Conservation (phyloP, 352 stramenopile genomes). For the Hyaloperonospora brassicae region DNA sequence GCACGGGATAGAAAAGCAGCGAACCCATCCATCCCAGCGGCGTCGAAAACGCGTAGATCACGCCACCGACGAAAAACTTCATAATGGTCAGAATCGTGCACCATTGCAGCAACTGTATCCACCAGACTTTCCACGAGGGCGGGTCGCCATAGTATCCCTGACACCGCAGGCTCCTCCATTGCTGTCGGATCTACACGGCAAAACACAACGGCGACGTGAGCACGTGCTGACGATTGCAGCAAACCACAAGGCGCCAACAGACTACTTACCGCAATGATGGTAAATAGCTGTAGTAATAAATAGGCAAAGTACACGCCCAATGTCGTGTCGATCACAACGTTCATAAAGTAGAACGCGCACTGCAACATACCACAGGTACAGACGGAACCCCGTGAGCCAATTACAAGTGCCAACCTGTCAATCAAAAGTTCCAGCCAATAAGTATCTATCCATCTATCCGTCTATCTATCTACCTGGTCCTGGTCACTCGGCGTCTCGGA, state of each 20-base stretch:
- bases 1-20: constrained; percentile 62
- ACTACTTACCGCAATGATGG: constrained; percentile 39
- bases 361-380: constrained; percentile 8
- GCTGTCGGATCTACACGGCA: constrained; percentile 30
- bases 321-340: constrained; percentile 77
- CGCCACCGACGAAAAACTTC: constrained; percentile 56
- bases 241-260: background rate
- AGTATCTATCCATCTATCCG: background rate
- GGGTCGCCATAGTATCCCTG: constrained; percentile 63
- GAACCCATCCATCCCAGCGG: constrained; percentile 50
- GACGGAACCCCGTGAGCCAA: no score
- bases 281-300: constrained; percentile 57
- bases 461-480: constrained; percentile 40
- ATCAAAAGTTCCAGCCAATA: no score
- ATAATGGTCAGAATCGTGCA: constrained; percentile 53
- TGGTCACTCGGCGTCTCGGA: constrained; percentile 40
- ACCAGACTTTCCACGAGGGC: constrained; percentile 58
- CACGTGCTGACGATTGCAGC: constrained; percentile 3
- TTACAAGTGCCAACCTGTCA: no score
- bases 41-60: constrained; percentile 56
- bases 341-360: constrained; percentile 86
- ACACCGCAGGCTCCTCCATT: constrained; percentile 53
- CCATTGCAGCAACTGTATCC: constrained; percentile 57
- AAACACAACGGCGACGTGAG: background rate
- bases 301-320: constrained; percentile 78